Evolutionary conservation across 1,284 basidiomycete species (phyloP).

Genomic region (Trichosporon inkin): DNA sequence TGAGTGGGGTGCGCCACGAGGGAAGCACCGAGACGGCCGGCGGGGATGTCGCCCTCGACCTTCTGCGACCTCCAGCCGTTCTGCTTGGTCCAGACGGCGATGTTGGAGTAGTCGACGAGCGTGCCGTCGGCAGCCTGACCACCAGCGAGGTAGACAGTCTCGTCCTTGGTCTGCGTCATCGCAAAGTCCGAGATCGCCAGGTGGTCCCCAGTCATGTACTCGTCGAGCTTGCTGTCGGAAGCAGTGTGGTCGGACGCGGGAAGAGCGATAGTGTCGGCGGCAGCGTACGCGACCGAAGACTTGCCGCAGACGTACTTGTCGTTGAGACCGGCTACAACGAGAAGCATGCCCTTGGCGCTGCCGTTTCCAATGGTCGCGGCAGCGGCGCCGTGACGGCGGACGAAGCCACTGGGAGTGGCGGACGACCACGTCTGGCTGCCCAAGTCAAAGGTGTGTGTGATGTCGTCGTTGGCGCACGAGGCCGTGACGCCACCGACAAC

Average conservation of each 20-base stretch:
- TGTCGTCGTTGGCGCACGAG: conserved; percentile 36
- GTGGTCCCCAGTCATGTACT: conserved; percentile 35
- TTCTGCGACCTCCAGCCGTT: conserved; percentile 41
- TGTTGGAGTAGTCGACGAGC: conserved; percentile 33
- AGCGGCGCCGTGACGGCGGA: conserved; percentile 39
- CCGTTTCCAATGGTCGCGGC: conserved; percentile 32
- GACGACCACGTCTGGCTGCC: conserved; percentile 29
- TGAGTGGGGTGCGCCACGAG: conserved; percentile 45
- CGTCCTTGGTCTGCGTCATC: conserved; percentile 32
- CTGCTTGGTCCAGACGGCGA: conserved; percentile 39
- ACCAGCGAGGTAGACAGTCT: conserved; percentile 39
- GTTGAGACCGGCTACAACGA: conserved; percentile 46
- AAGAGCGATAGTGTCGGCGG: conserved; percentile 35
- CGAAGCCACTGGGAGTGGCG: conserved; percentile 29
- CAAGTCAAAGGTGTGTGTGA: conserved; percentile 42
- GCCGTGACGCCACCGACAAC: conserved; percentile 47
- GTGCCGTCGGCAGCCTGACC: conserved; percentile 41
- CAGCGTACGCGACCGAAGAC: conserved; percentile 38
- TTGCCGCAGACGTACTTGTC: conserved; percentile 44
- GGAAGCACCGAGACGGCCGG: conserved; percentile 43
- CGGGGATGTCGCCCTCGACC: conserved; percentile 41
- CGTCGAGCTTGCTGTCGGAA: conserved; percentile 29
- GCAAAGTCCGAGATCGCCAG: conserved; percentile 48
- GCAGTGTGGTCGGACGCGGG: conserved; percentile 27
- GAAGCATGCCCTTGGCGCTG: conserved; percentile 29